These are phyloP conservation scores for Metschnikowia dekortorum DNA, from an alignment of 805 yeast species.

Conservation along the genomic window DNA sequence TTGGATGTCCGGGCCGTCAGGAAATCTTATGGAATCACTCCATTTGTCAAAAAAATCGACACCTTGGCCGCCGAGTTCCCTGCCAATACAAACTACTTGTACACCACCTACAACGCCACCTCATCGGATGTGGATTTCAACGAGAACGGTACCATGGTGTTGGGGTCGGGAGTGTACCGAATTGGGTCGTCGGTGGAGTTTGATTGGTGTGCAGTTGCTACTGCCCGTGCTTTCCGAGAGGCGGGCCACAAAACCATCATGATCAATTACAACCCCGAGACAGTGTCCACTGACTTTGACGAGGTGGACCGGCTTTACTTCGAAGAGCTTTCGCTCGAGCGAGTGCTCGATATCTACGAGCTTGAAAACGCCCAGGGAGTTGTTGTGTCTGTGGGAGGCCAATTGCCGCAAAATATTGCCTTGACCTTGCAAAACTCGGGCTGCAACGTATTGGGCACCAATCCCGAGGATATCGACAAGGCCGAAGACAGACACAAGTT, in stretches of 20 bases:
- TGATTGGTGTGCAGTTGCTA: constrained; percentile 98
- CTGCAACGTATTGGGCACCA: constrained; percentile 87
- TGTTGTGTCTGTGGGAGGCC: constrained; percentile 97
- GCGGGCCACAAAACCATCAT: constrained; percentile 86
- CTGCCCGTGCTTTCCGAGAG: constrained; percentile 90
- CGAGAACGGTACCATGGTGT: constrained; percentile 88
- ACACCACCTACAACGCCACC: constrained; percentile 93
- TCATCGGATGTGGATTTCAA: constrained; percentile 78
- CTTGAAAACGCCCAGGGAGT: constrained; percentile 86
- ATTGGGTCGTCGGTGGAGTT: constrained; percentile 98
- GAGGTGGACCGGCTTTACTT: constrained; percentile 97
- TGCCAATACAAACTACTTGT: constrained; percentile 90
- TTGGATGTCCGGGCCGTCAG: constrained; percentile 78
- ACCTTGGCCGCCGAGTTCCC: constrained; percentile 99
- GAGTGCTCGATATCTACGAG: constrained; percentile 96
- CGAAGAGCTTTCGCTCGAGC: constrained; percentile 91
- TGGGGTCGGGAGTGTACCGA: constrained; percentile 99
- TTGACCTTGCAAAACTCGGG: constrained; percentile 73
- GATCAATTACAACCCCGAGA: constrained; percentile 98
- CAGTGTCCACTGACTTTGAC: constrained; percentile 96
- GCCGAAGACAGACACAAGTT: constrained; percentile 99
- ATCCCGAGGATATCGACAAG: constrained; percentile 90
- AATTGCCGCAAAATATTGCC: constrained; percentile 96
- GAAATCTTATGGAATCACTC: constrained; percentile 73
- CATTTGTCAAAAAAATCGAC: constrained; percentile 95